Conservation (phyloP, 306 rosid genomes). For the Acmispon strigosus region DNA sequence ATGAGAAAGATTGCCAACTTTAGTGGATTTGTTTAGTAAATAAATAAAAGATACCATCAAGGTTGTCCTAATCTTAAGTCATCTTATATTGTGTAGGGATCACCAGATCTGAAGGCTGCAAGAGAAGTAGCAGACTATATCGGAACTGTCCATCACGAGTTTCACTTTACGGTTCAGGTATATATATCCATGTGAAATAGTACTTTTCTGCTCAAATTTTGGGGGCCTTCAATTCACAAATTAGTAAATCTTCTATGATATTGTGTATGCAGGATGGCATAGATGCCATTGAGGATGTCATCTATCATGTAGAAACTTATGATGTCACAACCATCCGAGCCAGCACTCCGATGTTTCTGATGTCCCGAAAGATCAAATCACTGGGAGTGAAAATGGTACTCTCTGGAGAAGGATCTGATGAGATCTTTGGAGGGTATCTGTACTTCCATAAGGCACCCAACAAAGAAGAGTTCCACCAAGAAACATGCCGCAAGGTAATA, state of each 20-base stretch:
- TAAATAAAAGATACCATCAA: neutral
- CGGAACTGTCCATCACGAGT: constrained; percentile 93
- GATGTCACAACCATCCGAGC: constrained; percentile 96
- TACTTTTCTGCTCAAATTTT: too few relatives aligned
- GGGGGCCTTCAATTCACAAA: too few relatives aligned
- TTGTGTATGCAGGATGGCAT: constrained; percentile 66
- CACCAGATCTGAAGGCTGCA: constrained; percentile 96
- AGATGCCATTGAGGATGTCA: constrained; percentile 94
- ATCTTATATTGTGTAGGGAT: constrained; percentile 49
- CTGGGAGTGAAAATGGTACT: constrained; percentile 93
- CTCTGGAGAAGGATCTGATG: constrained; percentile 98
- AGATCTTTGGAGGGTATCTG: constrained; percentile 87
- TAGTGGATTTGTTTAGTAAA: too few relatives aligned
- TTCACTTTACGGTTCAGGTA: constrained; percentile 78
- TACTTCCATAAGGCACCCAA: constrained; percentile 99
- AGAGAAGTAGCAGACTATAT: constrained; percentile 87
- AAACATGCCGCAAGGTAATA: constrained; percentile 86
- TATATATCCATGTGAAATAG: neutral
- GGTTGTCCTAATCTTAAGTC: neutral
- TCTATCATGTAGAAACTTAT: constrained; percentile 85
- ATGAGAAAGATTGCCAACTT: neutral
- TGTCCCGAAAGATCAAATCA: constrained; percentile 90
- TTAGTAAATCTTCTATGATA: neutral
- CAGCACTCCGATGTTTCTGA: constrained; percentile 95
- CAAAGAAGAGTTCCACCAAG: constrained; percentile 89